A percentile compares a stretch with the other conserved stretches of the same genome.
phyloP scores from a whole-genome alignment of 2,329 filamentous ascomycete species.

The Sordariomycetes sp. region DNA sequence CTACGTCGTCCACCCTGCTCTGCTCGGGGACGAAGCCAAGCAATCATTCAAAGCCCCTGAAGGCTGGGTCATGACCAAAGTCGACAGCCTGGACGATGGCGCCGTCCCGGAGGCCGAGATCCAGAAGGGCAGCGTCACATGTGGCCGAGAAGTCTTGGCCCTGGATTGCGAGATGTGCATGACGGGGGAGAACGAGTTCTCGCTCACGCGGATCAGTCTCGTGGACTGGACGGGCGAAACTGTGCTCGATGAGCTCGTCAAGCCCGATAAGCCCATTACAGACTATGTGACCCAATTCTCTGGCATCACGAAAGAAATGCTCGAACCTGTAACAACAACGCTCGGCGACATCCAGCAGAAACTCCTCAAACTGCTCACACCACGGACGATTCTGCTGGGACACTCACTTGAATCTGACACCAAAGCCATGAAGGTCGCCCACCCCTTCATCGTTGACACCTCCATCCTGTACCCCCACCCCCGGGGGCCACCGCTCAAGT shows the following conservation, averaged over 20 bases:
- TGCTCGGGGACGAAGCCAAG: conserved; percentile 51
- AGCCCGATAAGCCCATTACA: conserved; percentile 76
- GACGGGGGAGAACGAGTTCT: conserved; percentile 69
- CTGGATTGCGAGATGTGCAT: conserved; percentile 98
- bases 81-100: conserved; percentile 58
- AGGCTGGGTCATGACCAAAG: conserved; percentile 77
- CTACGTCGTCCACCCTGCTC: conserved; percentile 74
- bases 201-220: conserved; percentile 82
- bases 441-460: conserved; percentile 92
- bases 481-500: conserved; percentile 80
- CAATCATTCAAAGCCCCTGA: conserved; percentile 44
- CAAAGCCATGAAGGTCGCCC: conserved; percentile 73
- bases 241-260: conserved; percentile 84
- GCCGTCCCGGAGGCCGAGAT: conserved; percentile 60
- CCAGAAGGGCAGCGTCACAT: conserved; percentile 73
- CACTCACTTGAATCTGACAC: conserved; percentile 80
- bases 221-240: conserved; percentile 77
- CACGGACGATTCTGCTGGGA: conserved; percentile 65
- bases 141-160: conserved; percentile 68
- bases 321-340: conserved; percentile 75
- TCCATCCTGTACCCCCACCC: conserved; percentile 84
- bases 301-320: conserved; percentile 81
- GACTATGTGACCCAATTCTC: conserved; percentile 91
- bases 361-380: conserved; percentile 62
- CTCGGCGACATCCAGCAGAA: conserved; percentile 73